Conservation (phyloP, 2,329 filamentous ascomycete genomes). For the Claviceps cyperi region DNA sequence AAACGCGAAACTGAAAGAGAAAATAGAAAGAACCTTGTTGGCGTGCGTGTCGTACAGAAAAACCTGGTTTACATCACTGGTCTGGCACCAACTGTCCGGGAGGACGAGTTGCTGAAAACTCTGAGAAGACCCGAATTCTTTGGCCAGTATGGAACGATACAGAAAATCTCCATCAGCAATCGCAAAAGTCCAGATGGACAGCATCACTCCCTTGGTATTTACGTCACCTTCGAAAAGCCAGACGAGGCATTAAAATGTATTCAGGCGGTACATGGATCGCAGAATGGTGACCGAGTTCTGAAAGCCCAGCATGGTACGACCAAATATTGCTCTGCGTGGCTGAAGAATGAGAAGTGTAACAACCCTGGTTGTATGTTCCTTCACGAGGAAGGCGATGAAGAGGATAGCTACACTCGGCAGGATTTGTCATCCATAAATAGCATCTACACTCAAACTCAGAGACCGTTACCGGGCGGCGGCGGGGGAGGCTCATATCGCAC, state of each 20-base stretch:
- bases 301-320: constrained; percentile 77
- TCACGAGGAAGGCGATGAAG: constrained; percentile 95
- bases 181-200: constrained; percentile 63
- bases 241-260: constrained; percentile 86
- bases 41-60: constrained; percentile 92
- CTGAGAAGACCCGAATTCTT: constrained; percentile 87
- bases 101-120: constrained; percentile 84
- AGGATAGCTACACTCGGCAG: constrained; percentile 89
- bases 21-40: constrained; percentile 88
- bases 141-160: constrained; percentile 94
- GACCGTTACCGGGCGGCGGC: constrained; percentile 40
- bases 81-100: constrained; percentile 76
- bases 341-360: constrained; percentile 85
- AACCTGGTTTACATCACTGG: constrained; percentile 98
- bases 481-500: constrained; percentile 38
- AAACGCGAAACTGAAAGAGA: constrained; percentile 93
- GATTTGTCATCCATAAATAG: constrained; percentile 92
- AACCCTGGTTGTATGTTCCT: constrained; percentile 97
- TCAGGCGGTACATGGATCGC: constrained; percentile 77
- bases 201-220: constrained; percentile 85
- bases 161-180: constrained; percentile 98
- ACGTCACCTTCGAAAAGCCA: constrained; percentile 93
- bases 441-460: constrained; percentile 68
- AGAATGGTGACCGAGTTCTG: constrained; percentile 75
- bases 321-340: constrained; percentile 95